Evolutionary conservation across 2,329 filamentous ascomycete genomes (phyloP).

Genomic region (Hypoxylon sp.): DNA sequence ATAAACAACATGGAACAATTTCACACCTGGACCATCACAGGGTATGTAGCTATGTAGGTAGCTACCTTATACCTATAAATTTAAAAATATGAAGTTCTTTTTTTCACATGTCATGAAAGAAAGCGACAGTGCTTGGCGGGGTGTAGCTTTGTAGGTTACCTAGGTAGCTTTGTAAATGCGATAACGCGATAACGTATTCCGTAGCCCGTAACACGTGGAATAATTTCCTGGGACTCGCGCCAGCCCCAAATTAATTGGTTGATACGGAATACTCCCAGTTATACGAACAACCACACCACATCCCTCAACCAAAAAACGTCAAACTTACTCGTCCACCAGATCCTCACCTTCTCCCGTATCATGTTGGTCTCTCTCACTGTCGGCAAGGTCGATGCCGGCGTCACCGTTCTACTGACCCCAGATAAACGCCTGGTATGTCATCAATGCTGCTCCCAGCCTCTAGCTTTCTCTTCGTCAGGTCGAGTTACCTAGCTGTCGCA

Average conservation of each 20-base stretch:
- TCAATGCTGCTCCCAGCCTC: neutral
- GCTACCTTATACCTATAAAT: neutral
- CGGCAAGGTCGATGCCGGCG: constrained; percentile 98
- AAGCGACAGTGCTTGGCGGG: neutral
- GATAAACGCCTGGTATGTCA: constrained; percentile 90
- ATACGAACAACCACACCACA: constrained; percentile 12
- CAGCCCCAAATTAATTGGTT: constrained; percentile 28
- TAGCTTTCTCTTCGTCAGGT: constrained; percentile 5
- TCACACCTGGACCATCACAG: too few species aligned
- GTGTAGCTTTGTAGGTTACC: neutral
- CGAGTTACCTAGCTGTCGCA: constrained; percentile 32
- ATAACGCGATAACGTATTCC: constrained; percentile 27
- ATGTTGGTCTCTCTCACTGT: constrained; percentile 99
- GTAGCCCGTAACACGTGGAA: constrained; percentile 32
- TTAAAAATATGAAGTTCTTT: neutral
- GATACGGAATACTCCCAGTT: constrained; percentile 13
- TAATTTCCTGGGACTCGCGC: constrained; percentile 35
- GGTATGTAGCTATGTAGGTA: too few species aligned
- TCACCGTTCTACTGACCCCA: constrained; percentile 94
- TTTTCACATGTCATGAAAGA: neutral
- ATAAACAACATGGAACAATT: too few species aligned
- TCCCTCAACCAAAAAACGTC: constrained; percentile 5
- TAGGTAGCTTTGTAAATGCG: neutral
- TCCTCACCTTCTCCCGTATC: neutral
- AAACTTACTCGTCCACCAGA: neutral